A percentile compares a stretch with the other conserved stretches of the same genome.
Evolutionary conservation across 2,329 filamentous ascomycete genomes (phyloP).

Genomic region (Rosellinia necatrix): DNA sequence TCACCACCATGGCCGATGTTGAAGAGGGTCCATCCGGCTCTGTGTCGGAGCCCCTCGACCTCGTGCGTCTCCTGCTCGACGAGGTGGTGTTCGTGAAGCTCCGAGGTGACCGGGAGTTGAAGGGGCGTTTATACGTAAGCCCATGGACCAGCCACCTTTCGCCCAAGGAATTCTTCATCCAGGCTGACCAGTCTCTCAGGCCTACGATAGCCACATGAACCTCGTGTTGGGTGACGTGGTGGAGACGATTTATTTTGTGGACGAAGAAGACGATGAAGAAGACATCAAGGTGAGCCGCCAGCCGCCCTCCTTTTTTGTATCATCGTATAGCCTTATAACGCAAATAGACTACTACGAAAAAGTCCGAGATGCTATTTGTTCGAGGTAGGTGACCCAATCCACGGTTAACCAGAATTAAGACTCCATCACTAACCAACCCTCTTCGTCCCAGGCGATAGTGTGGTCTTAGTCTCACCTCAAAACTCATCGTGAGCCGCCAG

Average conservation of each 20-base stretch:
- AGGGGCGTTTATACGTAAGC: slow-evolving; percentile 89
- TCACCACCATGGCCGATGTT: slow-evolving; percentile 74
- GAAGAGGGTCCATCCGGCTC: slow-evolving; percentile 75
- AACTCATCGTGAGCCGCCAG: slow-evolving; percentile 22
- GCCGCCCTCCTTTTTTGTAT: neutral
- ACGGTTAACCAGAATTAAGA: neutral
- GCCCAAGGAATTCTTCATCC: neutral
- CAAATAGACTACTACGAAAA: slow-evolving; percentile 84
- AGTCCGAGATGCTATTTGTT: slow-evolving; percentile 98
- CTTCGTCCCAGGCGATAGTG: slow-evolving; percentile 23
- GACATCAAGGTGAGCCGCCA: slow-evolving; percentile 66
- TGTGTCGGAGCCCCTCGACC: slow-evolving; percentile 90
- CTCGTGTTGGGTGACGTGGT: slow-evolving; percentile 94
- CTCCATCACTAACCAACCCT: slow-evolving; percentile 7
- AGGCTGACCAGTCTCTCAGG: slow-evolving; percentile 57
- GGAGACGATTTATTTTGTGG: slow-evolving; percentile 93
- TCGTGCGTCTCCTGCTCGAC: slow-evolving; percentile 91
- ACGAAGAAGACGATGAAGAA: slow-evolving; percentile 84
- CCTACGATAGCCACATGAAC: slow-evolving; percentile 98
- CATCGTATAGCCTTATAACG: neutral
- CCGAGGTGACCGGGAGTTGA: slow-evolving; percentile 91
- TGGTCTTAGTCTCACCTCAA: slow-evolving; percentile 28
- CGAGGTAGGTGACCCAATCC: slow-evolving; percentile 70
- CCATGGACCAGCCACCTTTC: neutral
- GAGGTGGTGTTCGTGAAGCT: slow-evolving; percentile 98